Conservation (phyloP, 129 eudicot genomes). For the Flaveria trinervia region DNA sequence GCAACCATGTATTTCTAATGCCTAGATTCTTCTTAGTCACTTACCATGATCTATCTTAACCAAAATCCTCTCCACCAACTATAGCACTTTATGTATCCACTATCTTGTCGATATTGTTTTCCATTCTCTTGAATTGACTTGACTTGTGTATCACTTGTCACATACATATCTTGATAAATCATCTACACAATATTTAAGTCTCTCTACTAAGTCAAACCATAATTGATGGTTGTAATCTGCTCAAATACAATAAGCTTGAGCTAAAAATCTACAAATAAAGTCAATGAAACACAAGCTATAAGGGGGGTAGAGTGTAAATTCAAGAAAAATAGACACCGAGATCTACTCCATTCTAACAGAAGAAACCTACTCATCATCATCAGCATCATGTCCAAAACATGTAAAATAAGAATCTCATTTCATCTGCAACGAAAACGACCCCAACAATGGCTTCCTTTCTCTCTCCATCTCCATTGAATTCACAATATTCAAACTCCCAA, state of each 20-base stretch:
- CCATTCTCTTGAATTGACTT: too few relatives aligned
- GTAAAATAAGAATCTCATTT: conserved; percentile 26
- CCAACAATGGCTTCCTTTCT: conserved; percentile 12
- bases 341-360: conserved; percentile 7
- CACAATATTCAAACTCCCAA: conserved; percentile 12
- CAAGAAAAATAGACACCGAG: conserved; percentile 21
- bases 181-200: too few relatives aligned
- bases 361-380: neutral
- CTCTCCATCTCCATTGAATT: neutral
- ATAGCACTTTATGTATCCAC: neutral
- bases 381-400: conserved; percentile 30
- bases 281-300: neutral
- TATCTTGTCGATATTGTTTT: neutral
- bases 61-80: neutral
- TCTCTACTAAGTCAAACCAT: too few relatives aligned
- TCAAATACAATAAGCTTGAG: too few relatives aligned
- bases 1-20: neutral
- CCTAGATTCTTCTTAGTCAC: neutral
- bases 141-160: too few relatives aligned
- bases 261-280: neutral
- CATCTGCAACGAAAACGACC: conserved; percentile 29
- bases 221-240: too few relatives aligned
- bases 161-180: too few relatives aligned
- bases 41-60: neutral
- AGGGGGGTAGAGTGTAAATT: neutral